Evolutionary conservation across 2,329 filamentous ascomycete species (phyloP).

Genomic region (Cordyceps cicadae): DNA sequence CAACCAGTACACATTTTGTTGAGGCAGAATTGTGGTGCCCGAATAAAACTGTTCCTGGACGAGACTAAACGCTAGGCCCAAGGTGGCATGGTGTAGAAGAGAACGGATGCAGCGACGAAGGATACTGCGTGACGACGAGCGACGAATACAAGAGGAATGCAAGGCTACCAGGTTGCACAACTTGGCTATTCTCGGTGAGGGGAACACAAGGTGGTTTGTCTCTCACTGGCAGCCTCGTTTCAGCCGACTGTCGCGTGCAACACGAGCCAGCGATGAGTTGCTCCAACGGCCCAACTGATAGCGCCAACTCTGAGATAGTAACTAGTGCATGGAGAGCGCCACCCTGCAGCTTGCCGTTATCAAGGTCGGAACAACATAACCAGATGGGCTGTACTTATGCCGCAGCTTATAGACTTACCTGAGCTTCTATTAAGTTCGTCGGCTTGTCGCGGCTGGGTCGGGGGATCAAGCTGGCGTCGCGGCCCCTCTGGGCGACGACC

Average conservation of each 20-base stretch:
- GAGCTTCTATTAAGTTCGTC: neutral
- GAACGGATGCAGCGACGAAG: constrained; percentile 1
- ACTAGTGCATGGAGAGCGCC: neutral
- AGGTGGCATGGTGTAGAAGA: neutral
- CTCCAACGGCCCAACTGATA: neutral
- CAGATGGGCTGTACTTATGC: too few relatives aligned
- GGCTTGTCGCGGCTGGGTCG: neutral
- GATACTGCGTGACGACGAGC: neutral
- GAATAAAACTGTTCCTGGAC: neutral
- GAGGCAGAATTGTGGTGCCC: neutral
- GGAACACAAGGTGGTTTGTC: neutral
- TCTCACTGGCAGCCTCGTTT: neutral
- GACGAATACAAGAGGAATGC: neutral
- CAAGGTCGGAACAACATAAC: neutral
- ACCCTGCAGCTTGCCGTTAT: neutral
- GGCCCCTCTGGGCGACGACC: neutral
- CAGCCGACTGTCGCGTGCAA: neutral
- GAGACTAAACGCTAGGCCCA: neutral
- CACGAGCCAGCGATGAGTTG: too few relatives aligned
- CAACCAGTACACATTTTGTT: neutral
- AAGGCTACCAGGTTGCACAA: neutral
- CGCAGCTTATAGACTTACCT: neutral
- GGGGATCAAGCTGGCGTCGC: neutral
- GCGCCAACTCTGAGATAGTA: neutral
- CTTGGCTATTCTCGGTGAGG: neutral